A percentile compares a stretch with the other conserved stretches of the same genome.
Evolutionary conservation across 257 asterid genomes (phyloP).

Genomic region (Capsicum rhomboideum): DNA sequence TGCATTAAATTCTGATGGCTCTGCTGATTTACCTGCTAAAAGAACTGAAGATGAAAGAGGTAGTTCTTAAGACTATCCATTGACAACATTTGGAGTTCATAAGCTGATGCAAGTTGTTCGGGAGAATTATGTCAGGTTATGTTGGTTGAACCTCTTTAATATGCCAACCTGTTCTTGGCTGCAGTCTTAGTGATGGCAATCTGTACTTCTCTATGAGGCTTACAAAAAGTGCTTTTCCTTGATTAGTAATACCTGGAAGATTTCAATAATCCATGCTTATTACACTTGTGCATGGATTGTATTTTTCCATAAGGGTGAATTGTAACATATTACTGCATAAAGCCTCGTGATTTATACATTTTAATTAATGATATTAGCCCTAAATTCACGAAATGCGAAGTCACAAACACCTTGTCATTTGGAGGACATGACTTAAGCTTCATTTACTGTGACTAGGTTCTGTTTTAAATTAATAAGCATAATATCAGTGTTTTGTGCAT

Average conservation of each 20-base stretch:
- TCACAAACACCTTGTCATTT: background rate
- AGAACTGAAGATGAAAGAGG: constrained; percentile 9
- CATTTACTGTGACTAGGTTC: background rate
- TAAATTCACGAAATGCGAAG: background rate
- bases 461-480: background rate
- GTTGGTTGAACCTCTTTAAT: background rate
- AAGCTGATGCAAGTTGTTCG: background rate
- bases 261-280: background rate
- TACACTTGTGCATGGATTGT: background rate
- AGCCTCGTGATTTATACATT: background rate
- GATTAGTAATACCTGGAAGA: background rate
- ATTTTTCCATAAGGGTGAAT: background rate
- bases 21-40: constrained; percentile 4
- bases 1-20: constrained; percentile 3
- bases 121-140: background rate
- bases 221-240: background rate
- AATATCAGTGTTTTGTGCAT: background rate
- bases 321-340: background rate
- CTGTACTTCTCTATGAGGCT: background rate
- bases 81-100: background rate
- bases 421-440: background rate
- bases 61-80: background rate
- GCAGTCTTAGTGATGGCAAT: background rate
- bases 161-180: background rate
- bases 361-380: background rate